These are phyloP conservation scores for Penicillium sp. DNA, from an alignment of 2,329 filamentous ascomycete species.

Conservation along the genomic window DNA sequence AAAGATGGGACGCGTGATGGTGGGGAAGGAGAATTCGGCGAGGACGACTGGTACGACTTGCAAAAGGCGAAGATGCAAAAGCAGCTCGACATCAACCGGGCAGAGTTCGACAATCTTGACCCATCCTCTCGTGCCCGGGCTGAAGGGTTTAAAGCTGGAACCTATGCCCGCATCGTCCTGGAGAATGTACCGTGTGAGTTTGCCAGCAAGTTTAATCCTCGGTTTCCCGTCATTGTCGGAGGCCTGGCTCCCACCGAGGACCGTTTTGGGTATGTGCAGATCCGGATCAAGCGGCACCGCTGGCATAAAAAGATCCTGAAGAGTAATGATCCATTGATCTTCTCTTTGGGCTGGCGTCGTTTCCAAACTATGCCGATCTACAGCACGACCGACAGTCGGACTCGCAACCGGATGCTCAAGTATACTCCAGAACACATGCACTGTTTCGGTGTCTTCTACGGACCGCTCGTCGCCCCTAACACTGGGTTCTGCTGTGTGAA, in stretches of 20 bases:
- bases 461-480: constrained; percentile 88
- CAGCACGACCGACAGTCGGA: constrained; percentile 89
- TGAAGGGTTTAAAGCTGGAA: constrained; percentile 85
- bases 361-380: constrained; percentile 93
- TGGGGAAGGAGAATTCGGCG: constrained; percentile 69
- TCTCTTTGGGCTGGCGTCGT: constrained; percentile 90
- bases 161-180: constrained; percentile 85
- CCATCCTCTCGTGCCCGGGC: constrained; percentile 74
- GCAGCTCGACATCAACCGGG: constrained; percentile 92
- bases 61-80: constrained; percentile 94
- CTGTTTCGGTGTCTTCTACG: constrained; percentile 93
- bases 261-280: constrained; percentile 89
- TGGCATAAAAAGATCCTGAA: constrained; percentile 99
- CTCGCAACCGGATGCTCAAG: constrained; percentile 94
- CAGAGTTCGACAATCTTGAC: constrained; percentile 84
- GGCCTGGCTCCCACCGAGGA: constrained; percentile 92
- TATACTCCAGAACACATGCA: constrained; percentile 99
- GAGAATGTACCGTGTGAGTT: constrained; percentile 90
- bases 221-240: constrained; percentile 78
- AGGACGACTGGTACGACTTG: constrained; percentile 97
- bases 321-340: constrained; percentile 94
- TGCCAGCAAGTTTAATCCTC: constrained; percentile 70
- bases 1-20: constrained; percentile 73
- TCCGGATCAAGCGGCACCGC: constrained; percentile 91
- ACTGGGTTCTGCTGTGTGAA: constrained; percentile 94